Evolutionary conservation across 352 stramenopile species (phyloP).

Genomic region (Aphanomyces astaci): DNA sequence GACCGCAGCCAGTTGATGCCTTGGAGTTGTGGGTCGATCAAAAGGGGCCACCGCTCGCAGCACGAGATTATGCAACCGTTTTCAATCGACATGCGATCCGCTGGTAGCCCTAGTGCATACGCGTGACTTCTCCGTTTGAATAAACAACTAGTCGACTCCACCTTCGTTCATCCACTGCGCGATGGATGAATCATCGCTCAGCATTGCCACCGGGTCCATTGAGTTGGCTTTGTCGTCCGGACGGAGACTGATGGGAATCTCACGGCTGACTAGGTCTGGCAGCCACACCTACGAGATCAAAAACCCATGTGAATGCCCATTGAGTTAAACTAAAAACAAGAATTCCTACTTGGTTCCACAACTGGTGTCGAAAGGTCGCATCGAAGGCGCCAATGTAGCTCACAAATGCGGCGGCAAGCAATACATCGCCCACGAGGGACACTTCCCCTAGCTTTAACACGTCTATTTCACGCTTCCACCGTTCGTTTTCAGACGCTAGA

Average conservation of each 20-base stretch:
- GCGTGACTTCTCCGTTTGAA: not conserved
- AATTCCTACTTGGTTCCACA: conserved; percentile 53
- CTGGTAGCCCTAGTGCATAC: conserved; percentile 41
- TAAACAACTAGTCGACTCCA: no score
- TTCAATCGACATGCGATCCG: conserved; percentile 87
- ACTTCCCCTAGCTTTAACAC: conserved; percentile 56
- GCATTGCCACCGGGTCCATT: conserved; percentile 80
- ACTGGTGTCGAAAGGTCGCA: conserved; percentile 57
- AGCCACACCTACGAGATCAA: conserved; percentile 54
- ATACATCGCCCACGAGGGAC: conserved; percentile 79
- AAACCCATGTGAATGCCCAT: not conserved
- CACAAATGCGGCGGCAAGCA: conserved; percentile 85
- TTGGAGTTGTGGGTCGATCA: conserved; percentile 88
- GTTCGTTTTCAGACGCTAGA: conserved; percentile 80
- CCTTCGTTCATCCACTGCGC: conserved; percentile 90
- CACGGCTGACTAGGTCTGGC: conserved; percentile 69
- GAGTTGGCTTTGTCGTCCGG: conserved; percentile 22
- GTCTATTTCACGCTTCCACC: conserved; percentile 86
- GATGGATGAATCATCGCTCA: conserved; percentile 75
- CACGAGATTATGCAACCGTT: conserved; percentile 89
- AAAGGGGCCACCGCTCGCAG: conserved; percentile 79
- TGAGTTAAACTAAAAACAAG: not conserved
- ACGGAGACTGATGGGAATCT: conserved; percentile 72
- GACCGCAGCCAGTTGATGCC: conserved; percentile 80
- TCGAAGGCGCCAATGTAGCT: conserved; percentile 91